Evolutionary conservation across 495 filamentous ascomycete genomes (phyloP).

Genomic region (Tuber umbilicatum): DNA sequence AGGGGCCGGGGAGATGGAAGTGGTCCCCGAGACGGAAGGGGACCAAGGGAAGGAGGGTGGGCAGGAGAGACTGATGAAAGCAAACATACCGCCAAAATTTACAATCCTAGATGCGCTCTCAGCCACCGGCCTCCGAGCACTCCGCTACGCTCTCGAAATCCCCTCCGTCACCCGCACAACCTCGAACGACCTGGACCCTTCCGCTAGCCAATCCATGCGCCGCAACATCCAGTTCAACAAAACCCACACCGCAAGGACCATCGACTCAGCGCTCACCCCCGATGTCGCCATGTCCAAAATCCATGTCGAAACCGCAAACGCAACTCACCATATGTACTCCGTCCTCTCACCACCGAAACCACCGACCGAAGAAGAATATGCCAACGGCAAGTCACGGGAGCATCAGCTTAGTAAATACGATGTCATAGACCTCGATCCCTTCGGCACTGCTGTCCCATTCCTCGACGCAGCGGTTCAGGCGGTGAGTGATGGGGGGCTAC

Average conservation of each 20-base stretch:
- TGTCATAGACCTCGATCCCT: conserved; percentile 94
- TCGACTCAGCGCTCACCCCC: conserved; percentile 4
- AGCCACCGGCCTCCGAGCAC: conserved; percentile 82
- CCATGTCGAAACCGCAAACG: conserved; percentile 66
- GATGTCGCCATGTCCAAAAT: conserved; percentile 51
- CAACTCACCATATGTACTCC: conserved; percentile 81
- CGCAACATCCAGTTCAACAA: conserved; percentile 77
- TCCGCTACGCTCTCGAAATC: conserved; percentile 87
- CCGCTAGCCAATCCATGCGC: conserved; percentile 72
- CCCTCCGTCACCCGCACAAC: conserved; percentile 73
- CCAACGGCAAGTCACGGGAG: conserved; percentile 33
- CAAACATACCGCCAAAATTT: conserved; percentile 47
- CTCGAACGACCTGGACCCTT: conserved; percentile 76
- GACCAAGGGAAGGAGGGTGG: conserved; percentile 3
- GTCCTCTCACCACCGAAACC: conserved; percentile 43
- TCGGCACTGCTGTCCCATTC: conserved; percentile 85
- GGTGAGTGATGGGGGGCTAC: conserved; percentile 73
- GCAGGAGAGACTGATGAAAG: conserved; percentile 4
- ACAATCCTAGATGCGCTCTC: conserved; percentile 91
- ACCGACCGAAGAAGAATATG: conserved; percentile 38
- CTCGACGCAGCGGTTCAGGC: conserved; percentile 82
- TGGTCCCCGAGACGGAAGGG: background rate
- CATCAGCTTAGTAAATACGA: conserved; percentile 58
- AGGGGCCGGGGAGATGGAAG: conserved; percentile 8
- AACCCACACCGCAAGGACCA: conserved; percentile 46